Percentiles rank a stretch among this genome's conserved stretches.
Evolutionary conservation across 805 yeast species (phyloP).

Genomic region (Suhomyces emberorum): DNA sequence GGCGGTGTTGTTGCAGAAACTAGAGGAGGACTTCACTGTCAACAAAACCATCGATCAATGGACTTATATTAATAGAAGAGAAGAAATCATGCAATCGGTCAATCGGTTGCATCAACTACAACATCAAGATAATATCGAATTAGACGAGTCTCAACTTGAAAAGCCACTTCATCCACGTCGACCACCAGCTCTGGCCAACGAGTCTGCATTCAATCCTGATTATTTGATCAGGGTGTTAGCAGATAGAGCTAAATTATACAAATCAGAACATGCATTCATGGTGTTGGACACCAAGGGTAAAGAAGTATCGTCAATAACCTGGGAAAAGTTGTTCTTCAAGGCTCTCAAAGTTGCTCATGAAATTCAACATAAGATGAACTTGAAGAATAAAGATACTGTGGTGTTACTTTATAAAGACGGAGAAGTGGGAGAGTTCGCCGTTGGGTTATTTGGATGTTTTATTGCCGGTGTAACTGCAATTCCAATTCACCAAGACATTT

Average conservation of each 20-base stretch:
- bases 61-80: slow-evolving; percentile 45
- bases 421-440: slow-evolving; percentile 81
- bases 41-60: slow-evolving; percentile 43
- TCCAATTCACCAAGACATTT: slow-evolving; percentile 77
- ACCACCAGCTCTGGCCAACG: slow-evolving; percentile 19
- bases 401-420: slow-evolving; percentile 77
- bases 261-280: slow-evolving; percentile 63
- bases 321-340: slow-evolving; percentile 83
- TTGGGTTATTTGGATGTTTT: slow-evolving; percentile 87
- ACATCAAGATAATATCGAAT: slow-evolving; percentile 19
- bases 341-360: slow-evolving; percentile 88
- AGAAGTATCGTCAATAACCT: slow-evolving; percentile 68
- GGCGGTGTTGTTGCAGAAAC: slow-evolving; percentile 38
- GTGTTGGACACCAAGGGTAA: slow-evolving; percentile 78
- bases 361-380: slow-evolving; percentile 65
- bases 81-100: slow-evolving; percentile 40
- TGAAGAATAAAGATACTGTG: slow-evolving; percentile 81
- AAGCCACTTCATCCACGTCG: slow-evolving; percentile 64
- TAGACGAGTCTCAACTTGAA: slow-evolving; percentile 43
- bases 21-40: slow-evolving; percentile 41
- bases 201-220: slow-evolving; percentile 33
- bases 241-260: slow-evolving; percentile 64
- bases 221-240: slow-evolving; percentile 70
- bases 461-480: slow-evolving; percentile 93
- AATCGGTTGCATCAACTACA: slow-evolving; percentile 32